Conservation (phyloP, 2,329 filamentous ascomycete genomes). For the Hymenotorrendiella dingleyae region DNA sequence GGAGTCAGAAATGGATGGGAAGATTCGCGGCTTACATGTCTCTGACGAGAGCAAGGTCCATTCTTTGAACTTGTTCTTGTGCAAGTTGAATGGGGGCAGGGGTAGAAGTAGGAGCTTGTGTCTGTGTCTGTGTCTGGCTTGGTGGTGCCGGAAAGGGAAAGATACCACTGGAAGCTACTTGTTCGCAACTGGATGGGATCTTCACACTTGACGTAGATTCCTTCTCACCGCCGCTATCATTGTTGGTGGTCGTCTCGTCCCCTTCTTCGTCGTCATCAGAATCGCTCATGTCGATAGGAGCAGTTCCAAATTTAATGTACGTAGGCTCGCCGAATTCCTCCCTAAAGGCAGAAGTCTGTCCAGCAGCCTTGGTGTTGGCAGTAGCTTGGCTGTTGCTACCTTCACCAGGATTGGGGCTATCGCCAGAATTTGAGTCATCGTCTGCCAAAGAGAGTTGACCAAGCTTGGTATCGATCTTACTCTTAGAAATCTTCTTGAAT, state of each 20-base stretch:
- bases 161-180: too few species aligned
- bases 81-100: not conserved
- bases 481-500: not conserved
- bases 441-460: not conserved
- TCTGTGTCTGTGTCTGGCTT: too few species aligned
- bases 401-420: too few species aligned
- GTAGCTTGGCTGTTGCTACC: not conserved
- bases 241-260: not conserved
- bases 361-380: not conserved
- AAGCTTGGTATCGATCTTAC: not conserved
- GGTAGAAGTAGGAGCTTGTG: too few species aligned
- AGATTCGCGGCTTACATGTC: not conserved
- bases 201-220: too few species aligned
- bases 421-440: not conserved
- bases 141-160: too few species aligned
- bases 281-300: not conserved
- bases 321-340: not conserved
- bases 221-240: too few species aligned
- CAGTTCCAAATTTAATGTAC: not conserved
- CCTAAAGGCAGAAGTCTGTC: not conserved
- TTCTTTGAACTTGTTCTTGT: not conserved
- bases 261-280: not conserved
- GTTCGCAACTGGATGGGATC: too few species aligned
- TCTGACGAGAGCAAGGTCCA: not conserved
- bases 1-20: not conserved